phyloP scores from a whole-genome alignment of 768 basidiomycete genomes.

The Trametes maxima region DNA sequence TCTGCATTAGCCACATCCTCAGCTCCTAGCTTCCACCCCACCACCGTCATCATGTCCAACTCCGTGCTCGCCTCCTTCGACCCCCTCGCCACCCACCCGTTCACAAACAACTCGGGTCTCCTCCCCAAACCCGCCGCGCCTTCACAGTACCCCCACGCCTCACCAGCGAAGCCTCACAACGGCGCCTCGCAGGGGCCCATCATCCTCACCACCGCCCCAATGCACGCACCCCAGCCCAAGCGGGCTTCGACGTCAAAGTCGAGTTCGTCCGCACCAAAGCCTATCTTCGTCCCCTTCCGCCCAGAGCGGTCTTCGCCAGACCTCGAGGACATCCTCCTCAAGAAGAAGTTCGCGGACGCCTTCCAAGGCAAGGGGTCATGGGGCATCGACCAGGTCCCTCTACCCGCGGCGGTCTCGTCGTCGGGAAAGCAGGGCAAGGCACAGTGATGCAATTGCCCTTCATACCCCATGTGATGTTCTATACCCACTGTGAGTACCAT shows the following conservation, averaged over 20 bases:
- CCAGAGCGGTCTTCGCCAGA: constrained; percentile 58
- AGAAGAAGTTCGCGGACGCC: constrained; percentile 37
- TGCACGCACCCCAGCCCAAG: constrained; percentile 33
- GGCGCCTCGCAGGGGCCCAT: constrained; percentile 11
- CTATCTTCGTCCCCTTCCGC: constrained; percentile 55
- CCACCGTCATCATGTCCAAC: constrained; percentile 30
- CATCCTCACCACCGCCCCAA: constrained; percentile 21
- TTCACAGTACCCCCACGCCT: constrained; percentile 49
- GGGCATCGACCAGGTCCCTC: constrained; percentile 29
- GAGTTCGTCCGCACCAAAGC: constrained; percentile 18
- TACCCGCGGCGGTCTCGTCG: constrained; percentile 18
- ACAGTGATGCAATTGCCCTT: constrained; percentile 21
- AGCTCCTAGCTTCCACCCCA: neutral
- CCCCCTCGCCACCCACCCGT: constrained; percentile 61
- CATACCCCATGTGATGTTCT: constrained; percentile 26
- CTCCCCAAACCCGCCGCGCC: constrained; percentile 46
- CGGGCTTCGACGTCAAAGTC: constrained; percentile 22
- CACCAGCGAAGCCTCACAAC: constrained; percentile 29
- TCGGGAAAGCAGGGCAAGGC: constrained; percentile 19
- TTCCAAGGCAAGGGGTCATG: constrained; percentile 33
- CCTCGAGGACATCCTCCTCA: constrained; percentile 46
- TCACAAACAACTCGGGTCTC: constrained; percentile 46
- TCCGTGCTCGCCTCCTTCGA: constrained; percentile 49
- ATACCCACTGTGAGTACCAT: constrained; percentile 26
- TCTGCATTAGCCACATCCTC: neutral